Percentiles rank a stretch among this genome's conserved stretches.
Conservation (phyloP, 2,329 filamentous ascomycete genomes). For the Ophiostoma novo-ulmi region DNA sequence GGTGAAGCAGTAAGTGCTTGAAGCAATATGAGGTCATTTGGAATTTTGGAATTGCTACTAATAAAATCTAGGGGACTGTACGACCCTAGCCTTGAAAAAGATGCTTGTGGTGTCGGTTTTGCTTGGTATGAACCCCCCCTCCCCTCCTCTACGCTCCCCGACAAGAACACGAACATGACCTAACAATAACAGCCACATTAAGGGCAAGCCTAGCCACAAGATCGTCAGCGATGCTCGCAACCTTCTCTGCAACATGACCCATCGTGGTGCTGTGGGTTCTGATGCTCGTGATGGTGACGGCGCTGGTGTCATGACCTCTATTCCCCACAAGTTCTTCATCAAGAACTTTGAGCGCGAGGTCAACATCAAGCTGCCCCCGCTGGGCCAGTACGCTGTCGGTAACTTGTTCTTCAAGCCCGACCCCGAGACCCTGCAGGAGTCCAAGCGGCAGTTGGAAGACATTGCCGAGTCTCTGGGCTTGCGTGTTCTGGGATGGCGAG, state of each 20-base stretch:
- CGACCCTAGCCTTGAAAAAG: slow-evolving; percentile 92
- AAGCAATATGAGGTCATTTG: slow-evolving; percentile 14
- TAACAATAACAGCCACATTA: slow-evolving; percentile 68
- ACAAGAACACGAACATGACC: not conserved
- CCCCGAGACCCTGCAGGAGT: slow-evolving; percentile 80
- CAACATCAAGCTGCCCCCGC: slow-evolving; percentile 76
- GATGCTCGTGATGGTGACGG: slow-evolving; percentile 97
- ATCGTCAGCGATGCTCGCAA: slow-evolving; percentile 94
- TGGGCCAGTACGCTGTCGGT: slow-evolving; percentile 92
- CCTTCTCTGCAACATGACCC: slow-evolving; percentile 99
- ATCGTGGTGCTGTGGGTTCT: slow-evolving; percentile 94
- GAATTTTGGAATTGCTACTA: not conserved
- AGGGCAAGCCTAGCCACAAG: slow-evolving; percentile 95
- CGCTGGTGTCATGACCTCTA: slow-evolving; percentile 98
- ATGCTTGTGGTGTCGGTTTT: slow-evolving; percentile 99
- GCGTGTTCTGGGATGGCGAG: slow-evolving; percentile 91
- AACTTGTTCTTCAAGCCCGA: slow-evolving; percentile 99
- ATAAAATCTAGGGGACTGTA: slow-evolving; percentile 65
- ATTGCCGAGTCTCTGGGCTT: slow-evolving; percentile 82
- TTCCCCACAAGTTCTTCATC: slow-evolving; percentile 96
- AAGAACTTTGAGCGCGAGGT: slow-evolving; percentile 96
- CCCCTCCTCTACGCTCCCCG: not conserved
- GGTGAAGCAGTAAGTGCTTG: slow-evolving; percentile 69
- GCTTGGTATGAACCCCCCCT: slow-evolving; percentile 47
- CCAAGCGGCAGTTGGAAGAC: slow-evolving; percentile 88